phyloP scores from a whole-genome alignment of 164 flowering plant genomes.

The Cinnamomum chago region DNA sequence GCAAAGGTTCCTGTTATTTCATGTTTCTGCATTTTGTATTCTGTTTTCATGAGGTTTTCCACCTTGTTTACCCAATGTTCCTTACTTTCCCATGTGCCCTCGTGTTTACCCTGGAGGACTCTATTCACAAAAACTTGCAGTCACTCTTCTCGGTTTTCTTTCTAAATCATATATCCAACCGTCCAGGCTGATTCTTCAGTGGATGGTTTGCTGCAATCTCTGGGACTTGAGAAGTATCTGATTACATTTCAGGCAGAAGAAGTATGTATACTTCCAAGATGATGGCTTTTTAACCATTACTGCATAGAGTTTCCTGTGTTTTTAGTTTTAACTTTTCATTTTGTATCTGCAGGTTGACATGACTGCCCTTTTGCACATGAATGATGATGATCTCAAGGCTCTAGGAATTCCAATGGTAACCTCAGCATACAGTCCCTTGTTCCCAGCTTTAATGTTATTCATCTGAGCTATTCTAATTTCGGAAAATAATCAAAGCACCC shows the following conservation, averaged over 20 bases:
- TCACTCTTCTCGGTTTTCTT: background rate
- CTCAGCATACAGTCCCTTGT: background rate
- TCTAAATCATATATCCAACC: conserved; percentile 6
- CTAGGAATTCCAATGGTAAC: conserved; percentile 91
- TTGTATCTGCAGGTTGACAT: conserved; percentile 56
- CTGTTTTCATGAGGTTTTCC: too few relatives aligned
- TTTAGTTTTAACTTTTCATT: conserved; percentile 5
- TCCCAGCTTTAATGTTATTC: background rate
- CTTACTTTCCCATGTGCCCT: too few relatives aligned
- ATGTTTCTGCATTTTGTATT: too few relatives aligned
- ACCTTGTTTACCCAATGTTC: too few relatives aligned
- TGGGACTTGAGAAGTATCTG: conserved; percentile 82
- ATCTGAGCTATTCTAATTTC: too few relatives aligned
- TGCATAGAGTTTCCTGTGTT: background rate
- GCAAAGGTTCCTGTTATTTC: too few relatives aligned
- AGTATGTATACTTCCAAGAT: conserved; percentile 32
- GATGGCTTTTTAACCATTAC: background rate
- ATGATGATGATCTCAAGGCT: conserved; percentile 88
- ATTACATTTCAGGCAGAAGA: conserved; percentile 93
- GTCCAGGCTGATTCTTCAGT: conserved; percentile 65
- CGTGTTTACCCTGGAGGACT: too few relatives aligned
- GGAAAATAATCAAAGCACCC: too few relatives aligned
- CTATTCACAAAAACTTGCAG: too few relatives aligned
- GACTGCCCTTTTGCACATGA: conserved; percentile 87
- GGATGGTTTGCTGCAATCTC: conserved; percentile 63